phyloP scores from a whole-genome alignment of 495 filamentous ascomycete species.

The Bryoglossum gracile region DNA sequence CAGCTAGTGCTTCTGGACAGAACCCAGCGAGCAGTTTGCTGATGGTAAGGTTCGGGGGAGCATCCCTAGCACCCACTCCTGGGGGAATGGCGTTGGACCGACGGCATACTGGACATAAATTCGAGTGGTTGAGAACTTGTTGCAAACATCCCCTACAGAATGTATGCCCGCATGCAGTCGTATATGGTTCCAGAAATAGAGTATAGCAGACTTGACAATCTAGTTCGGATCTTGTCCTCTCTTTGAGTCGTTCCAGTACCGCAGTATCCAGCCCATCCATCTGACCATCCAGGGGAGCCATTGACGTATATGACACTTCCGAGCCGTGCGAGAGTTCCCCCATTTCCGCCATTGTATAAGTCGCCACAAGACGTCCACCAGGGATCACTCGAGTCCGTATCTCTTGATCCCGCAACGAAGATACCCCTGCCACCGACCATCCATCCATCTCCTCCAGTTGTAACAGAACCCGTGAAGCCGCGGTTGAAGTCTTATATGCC shows the following conservation, averaged over 20 bases:
- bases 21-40: constrained; percentile 51
- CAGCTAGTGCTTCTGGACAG: constrained; percentile 57
- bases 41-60: constrained; percentile 56
- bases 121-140: constrained; percentile 65
- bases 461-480: constrained; percentile 24
- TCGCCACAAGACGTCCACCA: constrained; percentile 56
- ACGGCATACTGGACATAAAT: constrained; percentile 74
- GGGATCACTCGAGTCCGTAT: constrained; percentile 26
- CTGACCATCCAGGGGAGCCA: constrained; percentile 30
- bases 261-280: constrained; percentile 39
- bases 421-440: constrained; percentile 36
- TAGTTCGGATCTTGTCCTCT: constrained; percentile 56
- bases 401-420: constrained; percentile 30
- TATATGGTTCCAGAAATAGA: constrained; percentile 71
- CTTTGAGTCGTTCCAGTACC: constrained; percentile 49
- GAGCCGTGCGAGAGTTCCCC: constrained; percentile 46
- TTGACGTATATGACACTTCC: constrained; percentile 39
- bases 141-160: constrained; percentile 77
- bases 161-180: constrained; percentile 81
- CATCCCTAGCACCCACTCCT: constrained; percentile 36
- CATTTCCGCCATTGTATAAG: constrained; percentile 46
- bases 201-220: constrained; percentile 86
- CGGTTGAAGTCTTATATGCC: constrained; percentile 25
- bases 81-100: constrained; percentile 55
- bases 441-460: constrained; percentile 35